phyloP scores from a whole-genome alignment of 352 stramenopile genomes.

The Phytophthora vignae region DNA sequence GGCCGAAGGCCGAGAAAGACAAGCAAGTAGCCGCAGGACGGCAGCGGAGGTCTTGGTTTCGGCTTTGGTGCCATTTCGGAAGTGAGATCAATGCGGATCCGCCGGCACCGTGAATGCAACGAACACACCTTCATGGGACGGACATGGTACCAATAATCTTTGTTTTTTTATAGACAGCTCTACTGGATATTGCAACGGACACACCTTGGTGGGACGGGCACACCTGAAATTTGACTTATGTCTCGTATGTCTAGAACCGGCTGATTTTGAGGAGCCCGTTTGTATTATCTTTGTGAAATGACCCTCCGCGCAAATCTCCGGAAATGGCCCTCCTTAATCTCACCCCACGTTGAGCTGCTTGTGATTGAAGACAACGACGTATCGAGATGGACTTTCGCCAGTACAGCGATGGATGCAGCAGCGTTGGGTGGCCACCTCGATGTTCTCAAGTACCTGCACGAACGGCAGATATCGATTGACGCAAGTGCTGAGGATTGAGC shows the following conservation, averaged over 20 bases:
- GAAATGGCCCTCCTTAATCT: background rate
- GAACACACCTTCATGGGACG: no score
- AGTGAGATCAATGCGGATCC: background rate
- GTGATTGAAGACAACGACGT: no score
- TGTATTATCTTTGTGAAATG: background rate
- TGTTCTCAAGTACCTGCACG: no score
- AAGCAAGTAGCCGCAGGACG: background rate
- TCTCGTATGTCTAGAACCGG: background rate
- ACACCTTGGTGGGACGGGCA: background rate
- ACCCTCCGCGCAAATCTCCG: background rate
- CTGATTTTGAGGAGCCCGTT: background rate
- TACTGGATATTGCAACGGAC: constrained; percentile 1
- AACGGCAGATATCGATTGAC: no score
- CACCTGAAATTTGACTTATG: background rate
- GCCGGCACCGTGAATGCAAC: background rate
- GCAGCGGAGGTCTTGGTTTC: background rate
- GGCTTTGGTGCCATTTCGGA: background rate
- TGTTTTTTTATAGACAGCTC: no score
- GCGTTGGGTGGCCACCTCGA: no score
- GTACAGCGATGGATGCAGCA: no score
- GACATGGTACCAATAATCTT: no score
- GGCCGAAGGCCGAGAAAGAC: background rate
- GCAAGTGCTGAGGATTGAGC: no score
- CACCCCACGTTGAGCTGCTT: background rate
- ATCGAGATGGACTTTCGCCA: no score